Conservation (phyloP, 441 rosid species). For the Capsella rubella region DNA sequence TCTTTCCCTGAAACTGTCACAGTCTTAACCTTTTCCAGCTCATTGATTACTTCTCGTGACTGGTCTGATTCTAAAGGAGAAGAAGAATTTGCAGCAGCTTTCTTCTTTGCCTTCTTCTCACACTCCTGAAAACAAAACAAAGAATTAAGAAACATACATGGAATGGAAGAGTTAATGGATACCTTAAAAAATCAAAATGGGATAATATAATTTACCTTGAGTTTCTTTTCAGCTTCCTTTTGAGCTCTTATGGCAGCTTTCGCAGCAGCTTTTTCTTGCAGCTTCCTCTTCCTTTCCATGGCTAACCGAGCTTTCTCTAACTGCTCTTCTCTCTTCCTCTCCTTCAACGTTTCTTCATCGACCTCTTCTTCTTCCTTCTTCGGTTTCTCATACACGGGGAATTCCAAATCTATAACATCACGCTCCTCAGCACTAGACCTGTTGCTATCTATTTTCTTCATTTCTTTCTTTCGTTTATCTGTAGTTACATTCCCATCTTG, state of each 20-base stretch:
- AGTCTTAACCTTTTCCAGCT: slow-evolving; percentile 54
- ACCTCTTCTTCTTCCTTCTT: slow-evolving; percentile 52
- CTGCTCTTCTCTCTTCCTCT: slow-evolving; percentile 86
- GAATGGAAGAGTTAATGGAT: not conserved
- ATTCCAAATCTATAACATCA: slow-evolving; percentile 51
- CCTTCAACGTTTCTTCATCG: slow-evolving; percentile 77
- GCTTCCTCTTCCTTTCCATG: slow-evolving; percentile 92
- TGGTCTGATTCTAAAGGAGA: slow-evolving; percentile 25
- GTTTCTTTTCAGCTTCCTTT: slow-evolving; percentile 96
- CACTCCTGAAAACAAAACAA: slow-evolving; percentile 63
- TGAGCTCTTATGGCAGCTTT: slow-evolving; percentile 90
- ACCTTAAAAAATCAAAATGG: not conserved
- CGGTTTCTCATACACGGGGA: slow-evolving; percentile 44
- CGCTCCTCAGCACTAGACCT: slow-evolving; percentile 46
- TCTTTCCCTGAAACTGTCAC: slow-evolving; percentile 50
- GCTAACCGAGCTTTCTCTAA: slow-evolving; percentile 87
- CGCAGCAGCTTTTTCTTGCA: slow-evolving; percentile 87
- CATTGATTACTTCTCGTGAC: slow-evolving; percentile 46
- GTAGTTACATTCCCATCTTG: slow-evolving; percentile 45
- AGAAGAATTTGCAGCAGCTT: slow-evolving; percentile 44
- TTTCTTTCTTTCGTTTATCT: slow-evolving; percentile 58
- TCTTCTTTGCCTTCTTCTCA: slow-evolving; percentile 92
- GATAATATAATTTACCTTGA: slow-evolving; percentile 61
- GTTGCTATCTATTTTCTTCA: slow-evolving; percentile 44
- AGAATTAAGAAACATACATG: not conserved